These are phyloP conservation scores for Alnus rubra DNA, from an alignment of 306 rosid species.

Conservation along the genomic window DNA sequence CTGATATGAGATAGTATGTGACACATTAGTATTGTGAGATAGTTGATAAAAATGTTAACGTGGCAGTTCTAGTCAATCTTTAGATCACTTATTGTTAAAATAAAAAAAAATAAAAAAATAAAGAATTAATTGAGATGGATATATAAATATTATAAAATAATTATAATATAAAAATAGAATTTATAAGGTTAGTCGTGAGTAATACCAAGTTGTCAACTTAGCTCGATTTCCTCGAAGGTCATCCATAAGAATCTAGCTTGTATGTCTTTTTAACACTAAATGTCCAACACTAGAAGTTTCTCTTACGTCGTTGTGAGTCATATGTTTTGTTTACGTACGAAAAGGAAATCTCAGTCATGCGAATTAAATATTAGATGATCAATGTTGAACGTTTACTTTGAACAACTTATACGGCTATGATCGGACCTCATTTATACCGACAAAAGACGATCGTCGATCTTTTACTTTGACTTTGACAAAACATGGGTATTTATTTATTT, in stretches of 20 bases:
- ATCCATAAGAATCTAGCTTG: neutral
- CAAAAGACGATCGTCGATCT: too few relatives aligned
- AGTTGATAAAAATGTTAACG: too few relatives aligned
- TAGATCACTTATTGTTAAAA: too few relatives aligned
- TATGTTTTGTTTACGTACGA: neutral
- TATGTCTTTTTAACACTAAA: neutral
- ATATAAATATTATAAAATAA: too few relatives aligned
- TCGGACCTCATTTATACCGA: neutral
- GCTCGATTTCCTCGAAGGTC: neutral
- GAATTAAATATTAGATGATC: neutral
- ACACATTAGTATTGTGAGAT: too few relatives aligned
- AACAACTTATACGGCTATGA: neutral
- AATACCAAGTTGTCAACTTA: neutral
- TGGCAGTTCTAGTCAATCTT: too few relatives aligned
- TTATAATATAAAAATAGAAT: too few relatives aligned
- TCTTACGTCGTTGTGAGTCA: neutral
- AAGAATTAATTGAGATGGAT: too few relatives aligned
- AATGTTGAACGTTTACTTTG: slow-evolving; percentile 1
- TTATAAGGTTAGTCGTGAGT: neutral
- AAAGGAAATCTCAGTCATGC: neutral
- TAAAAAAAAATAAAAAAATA: too few relatives aligned
- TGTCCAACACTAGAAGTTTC: neutral
- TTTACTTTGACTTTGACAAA: too few relatives aligned
- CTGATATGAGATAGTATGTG: too few relatives aligned
- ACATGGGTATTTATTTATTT: too few relatives aligned